Conservation (phyloP, 495 filamentous ascomycete genomes). For the Neurospora tetrasperma region DNA sequence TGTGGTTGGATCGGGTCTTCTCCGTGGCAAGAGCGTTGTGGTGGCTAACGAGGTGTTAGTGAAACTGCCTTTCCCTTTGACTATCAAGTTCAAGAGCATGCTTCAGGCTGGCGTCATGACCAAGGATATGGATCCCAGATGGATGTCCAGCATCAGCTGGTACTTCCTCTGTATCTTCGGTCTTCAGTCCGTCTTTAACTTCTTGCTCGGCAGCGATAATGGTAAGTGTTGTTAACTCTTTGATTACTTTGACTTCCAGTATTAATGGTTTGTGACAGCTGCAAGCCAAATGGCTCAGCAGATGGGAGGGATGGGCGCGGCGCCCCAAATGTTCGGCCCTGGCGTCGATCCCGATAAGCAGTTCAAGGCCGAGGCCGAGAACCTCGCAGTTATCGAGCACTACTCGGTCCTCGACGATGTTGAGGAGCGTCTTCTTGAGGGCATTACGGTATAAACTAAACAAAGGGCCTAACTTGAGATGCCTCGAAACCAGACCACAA, state of each 20-base stretch:
- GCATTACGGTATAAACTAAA: slow-evolving; percentile 31
- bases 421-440: slow-evolving; percentile 66
- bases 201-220: slow-evolving; percentile 91
- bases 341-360: slow-evolving; percentile 94
- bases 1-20: slow-evolving; percentile 18
- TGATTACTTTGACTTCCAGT: neutral
- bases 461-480: neutral
- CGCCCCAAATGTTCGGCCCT: slow-evolving; percentile 67
- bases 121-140: slow-evolving; percentile 88
- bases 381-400: slow-evolving; percentile 88
- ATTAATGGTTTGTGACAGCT: slow-evolving; percentile 41
- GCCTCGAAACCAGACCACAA: neutral
- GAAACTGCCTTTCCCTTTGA: slow-evolving; percentile 97
- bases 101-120: slow-evolving; percentile 93
- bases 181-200: slow-evolving; percentile 94
- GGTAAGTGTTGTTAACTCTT: slow-evolving; percentile 42
- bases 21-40: neutral
- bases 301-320: slow-evolving; percentile 47
- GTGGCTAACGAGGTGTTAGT: slow-evolving; percentile 41
- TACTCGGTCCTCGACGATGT: slow-evolving; percentile 80
- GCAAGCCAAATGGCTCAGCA: slow-evolving; percentile 92
- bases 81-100: slow-evolving; percentile 98
- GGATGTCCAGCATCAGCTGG: slow-evolving; percentile 97
- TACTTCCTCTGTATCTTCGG: slow-evolving; percentile 97
- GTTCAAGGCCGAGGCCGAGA: slow-evolving; percentile 84